Percentiles rank a stretch among this genome's conserved stretches.
Conservation (phyloP, 106 monocot species). For the Ottelia alismoides region DNA sequence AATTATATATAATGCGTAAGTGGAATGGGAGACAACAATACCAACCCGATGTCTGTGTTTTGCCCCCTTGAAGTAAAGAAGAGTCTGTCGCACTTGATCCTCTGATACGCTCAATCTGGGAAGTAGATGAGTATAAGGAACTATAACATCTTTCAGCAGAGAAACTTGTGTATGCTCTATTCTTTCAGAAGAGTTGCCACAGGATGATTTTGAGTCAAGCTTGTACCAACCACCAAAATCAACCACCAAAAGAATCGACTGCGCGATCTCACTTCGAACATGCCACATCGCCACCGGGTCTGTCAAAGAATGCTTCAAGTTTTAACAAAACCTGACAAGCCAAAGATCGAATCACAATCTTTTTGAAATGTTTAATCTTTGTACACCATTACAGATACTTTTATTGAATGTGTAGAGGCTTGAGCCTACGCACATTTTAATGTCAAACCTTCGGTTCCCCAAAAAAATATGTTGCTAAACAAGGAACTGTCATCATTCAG, state of each 20-base stretch:
- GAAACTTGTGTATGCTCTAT: conserved; percentile 84
- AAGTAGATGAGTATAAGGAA: conserved; percentile 86
- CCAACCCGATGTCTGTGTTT: conserved; percentile 86
- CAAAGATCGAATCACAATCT: conserved; percentile 44
- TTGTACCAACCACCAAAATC: conserved; percentile 99
- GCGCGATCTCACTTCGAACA: conserved; percentile 68
- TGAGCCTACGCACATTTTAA: too few relatives aligned
- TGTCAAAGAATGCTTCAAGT: conserved; percentile 92
- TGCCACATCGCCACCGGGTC: conserved; percentile 99
- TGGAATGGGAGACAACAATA: neutral
- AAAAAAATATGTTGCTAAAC: too few relatives aligned
- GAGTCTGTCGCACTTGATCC: conserved; percentile 42
- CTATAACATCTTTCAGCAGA: conserved; percentile 85
- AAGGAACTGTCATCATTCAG: too few relatives aligned
- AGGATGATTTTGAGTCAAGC: conserved; percentile 53
- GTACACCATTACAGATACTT: too few relatives aligned
- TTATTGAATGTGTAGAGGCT: too few relatives aligned
- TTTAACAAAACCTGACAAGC: too few relatives aligned
- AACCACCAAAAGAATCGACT: conserved; percentile 76
- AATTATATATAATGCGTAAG: neutral
- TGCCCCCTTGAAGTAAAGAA: conserved; percentile 92
- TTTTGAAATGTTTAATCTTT: too few relatives aligned
- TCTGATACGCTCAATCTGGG: conserved; percentile 47
- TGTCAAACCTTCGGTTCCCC: too few relatives aligned
- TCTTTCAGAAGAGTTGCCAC: conserved; percentile 33